Conservation (phyloP, 2,329 filamentous ascomycete species). For the Trichoderma koningii region DNA sequence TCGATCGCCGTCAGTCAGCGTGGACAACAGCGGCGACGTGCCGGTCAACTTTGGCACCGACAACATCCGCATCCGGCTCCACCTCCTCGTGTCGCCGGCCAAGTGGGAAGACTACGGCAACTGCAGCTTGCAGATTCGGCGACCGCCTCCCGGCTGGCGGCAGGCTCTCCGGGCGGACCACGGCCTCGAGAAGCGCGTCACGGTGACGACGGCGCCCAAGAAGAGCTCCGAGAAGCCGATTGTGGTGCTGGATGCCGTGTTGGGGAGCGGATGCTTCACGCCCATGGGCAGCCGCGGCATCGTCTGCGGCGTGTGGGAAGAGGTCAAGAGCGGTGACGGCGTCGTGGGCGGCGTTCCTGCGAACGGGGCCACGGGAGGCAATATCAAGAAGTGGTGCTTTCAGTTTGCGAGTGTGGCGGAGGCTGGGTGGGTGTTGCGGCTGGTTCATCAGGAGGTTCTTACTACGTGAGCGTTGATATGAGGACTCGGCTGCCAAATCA, state of each 20-base stretch:
- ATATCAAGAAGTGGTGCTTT: slow-evolving; percentile 65
- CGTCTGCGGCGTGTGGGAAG: slow-evolving; percentile 85
- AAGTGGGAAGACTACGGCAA: slow-evolving; percentile 94
- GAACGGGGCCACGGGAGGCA: slow-evolving; percentile 54
- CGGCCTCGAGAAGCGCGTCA: slow-evolving; percentile 79
- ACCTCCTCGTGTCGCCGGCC: slow-evolving; percentile 71
- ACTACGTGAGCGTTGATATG: slow-evolving; percentile 34
- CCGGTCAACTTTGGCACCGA: slow-evolving; percentile 63
- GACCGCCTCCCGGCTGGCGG: slow-evolving; percentile 64
- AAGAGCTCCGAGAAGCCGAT: slow-evolving; percentile 58
- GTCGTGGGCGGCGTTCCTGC: slow-evolving; percentile 55
- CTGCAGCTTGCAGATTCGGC: slow-evolving; percentile 78
- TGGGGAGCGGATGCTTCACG: slow-evolving; percentile 83
- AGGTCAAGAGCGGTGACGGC: slow-evolving; percentile 65
- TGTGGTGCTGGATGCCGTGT: slow-evolving; percentile 76
- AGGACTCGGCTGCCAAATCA: too few species aligned
- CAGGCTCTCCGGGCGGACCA: slow-evolving; percentile 62
- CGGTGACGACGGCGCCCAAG: slow-evolving; percentile 72
- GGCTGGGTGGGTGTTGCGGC: slow-evolving; percentile 57
- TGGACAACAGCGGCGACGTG: slow-evolving; percentile 52
- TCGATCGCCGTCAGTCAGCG: slow-evolving; percentile 60
- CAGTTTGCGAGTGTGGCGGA: slow-evolving; percentile 57
- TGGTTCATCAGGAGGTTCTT: slow-evolving; percentile 60
- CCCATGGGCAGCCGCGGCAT: slow-evolving; percentile 82
- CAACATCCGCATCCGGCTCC: slow-evolving; percentile 84